Percentiles rank a stretch among this genome's conserved stretches.
These are phyloP conservation scores for Endocladia muricata DNA, from an alignment of 31 red algal species.

Conservation along the genomic window DNA sequence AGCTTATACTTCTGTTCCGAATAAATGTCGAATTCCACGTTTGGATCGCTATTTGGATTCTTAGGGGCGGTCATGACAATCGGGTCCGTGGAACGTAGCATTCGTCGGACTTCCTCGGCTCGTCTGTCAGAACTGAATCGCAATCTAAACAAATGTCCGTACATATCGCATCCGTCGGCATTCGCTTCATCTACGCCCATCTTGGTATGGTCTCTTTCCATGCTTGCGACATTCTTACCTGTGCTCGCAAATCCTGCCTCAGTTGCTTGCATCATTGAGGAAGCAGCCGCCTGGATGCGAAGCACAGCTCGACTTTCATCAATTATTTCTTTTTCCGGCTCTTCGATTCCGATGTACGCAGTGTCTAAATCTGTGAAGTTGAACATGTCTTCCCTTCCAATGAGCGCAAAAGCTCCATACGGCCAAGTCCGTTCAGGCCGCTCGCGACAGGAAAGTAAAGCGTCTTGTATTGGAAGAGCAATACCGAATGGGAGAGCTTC, in stretches of 20 bases:
- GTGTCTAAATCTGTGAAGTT: slow-evolving; percentile 4
- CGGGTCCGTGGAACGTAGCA: slow-evolving; percentile 82
- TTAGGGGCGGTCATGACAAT: slow-evolving; percentile 50
- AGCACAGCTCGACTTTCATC: slow-evolving; percentile 57
- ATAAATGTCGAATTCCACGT: slow-evolving; percentile 30
- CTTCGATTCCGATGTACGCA: neutral
- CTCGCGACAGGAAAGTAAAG: slow-evolving; percentile 53
- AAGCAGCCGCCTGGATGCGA: slow-evolving; percentile 51
- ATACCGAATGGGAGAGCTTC: slow-evolving; percentile 70
- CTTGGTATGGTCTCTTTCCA: neutral
- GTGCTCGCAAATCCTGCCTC: neutral
- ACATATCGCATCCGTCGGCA: slow-evolving; percentile 82
- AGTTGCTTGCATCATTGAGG: neutral
- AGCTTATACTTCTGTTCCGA: slow-evolving; percentile 48
- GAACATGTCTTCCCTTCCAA: slow-evolving; percentile 73
- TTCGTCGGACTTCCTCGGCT: slow-evolving; percentile 67
- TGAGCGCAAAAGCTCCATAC: slow-evolving; percentile 53
- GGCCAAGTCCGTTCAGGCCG: slow-evolving; percentile 55
- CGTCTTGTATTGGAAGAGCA: slow-evolving; percentile 65
- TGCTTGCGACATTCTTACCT: neutral
- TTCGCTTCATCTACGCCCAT: neutral
- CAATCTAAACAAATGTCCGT: slow-evolving; percentile 43
- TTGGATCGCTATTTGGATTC: slow-evolving; percentile 12
- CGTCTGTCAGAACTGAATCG: slow-evolving; percentile 84
- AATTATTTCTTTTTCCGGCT: neutral